Percentiles rank a stretch among this genome's conserved stretches.
Evolutionary conservation across 371 early-diverging fungal genomes (phyloP).

Genomic region (Encephalitozoon intestinalis): DNA sequence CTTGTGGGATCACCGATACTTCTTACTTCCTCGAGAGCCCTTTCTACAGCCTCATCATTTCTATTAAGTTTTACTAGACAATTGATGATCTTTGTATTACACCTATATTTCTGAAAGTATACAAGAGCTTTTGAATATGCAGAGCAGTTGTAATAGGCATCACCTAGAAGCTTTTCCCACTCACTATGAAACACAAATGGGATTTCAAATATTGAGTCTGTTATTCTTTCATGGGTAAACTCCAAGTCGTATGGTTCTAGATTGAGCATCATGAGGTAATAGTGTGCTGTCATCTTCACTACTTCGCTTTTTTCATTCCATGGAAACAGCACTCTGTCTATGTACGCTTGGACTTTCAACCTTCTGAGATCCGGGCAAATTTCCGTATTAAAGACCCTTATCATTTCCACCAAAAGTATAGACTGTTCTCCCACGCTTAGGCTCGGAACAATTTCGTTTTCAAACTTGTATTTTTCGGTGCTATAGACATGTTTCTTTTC

Average conservation of each 20-base stretch:
- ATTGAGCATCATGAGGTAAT: background rate
- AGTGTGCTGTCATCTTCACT: background rate
- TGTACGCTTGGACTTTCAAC: slow-evolving; percentile 28
- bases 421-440: slow-evolving; percentile 20
- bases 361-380: background rate
- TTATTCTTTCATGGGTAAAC: background rate
- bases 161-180: background rate
- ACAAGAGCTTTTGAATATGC: background rate
- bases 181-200: slow-evolving; percentile 35
- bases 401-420: slow-evolving; percentile 14
- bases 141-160: background rate
- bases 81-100: slow-evolving; percentile 9
- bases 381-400: slow-evolving; percentile 10
- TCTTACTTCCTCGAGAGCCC: background rate
- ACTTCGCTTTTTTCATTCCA: slow-evolving; percentile 19
- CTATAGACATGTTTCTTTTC: background rate
- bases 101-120: background rate
- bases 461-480: background rate
- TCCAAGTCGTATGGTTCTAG: background rate
- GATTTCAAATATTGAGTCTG: background rate
- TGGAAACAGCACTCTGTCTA: slow-evolving; percentile 29
- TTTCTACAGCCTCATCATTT: slow-evolving; percentile 9
- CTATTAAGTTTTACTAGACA: slow-evolving; percentile 30
- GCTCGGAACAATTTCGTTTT: background rate
- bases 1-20: background rate